phyloP scores from a whole-genome alignment of 83 land plant genomes.

The Picea engelmannii region DNA sequence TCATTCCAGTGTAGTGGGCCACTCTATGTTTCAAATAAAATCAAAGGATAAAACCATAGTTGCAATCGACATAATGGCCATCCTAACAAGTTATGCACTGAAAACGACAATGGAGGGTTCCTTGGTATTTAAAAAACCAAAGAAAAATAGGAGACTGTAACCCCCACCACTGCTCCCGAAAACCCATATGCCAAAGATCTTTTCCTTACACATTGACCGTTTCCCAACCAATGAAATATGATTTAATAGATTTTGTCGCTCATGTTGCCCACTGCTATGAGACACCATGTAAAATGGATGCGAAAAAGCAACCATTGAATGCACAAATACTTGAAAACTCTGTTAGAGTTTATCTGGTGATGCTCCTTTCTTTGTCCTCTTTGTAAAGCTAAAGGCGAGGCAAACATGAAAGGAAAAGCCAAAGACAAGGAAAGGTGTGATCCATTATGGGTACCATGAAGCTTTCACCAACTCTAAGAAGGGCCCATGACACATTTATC shows the following conservation, averaged over 20 bases:
- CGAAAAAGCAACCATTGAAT: not conserved
- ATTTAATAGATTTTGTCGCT: conserved; percentile 4
- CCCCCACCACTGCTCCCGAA: not conserved
- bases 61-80: not conserved
- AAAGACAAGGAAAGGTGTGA: conserved; percentile 1
- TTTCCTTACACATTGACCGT: not conserved
- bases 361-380: conserved; percentile 8
- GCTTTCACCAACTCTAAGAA: not conserved
- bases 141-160: not conserved
- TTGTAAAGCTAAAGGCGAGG: not conserved
- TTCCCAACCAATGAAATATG: conserved; percentile 3
- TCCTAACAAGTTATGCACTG: not conserved
- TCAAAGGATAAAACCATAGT: not conserved
- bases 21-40: not conserved
- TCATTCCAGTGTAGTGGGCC: not conserved
- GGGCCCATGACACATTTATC: conserved; percentile 13
- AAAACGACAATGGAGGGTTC: not conserved
- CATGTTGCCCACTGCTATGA: not conserved
- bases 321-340: not conserved
- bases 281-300: not conserved
- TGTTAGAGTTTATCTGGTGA: not conserved
- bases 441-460: not conserved
- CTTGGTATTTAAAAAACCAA: not conserved
- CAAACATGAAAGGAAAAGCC: not conserved
- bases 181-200: not conserved